Base-by-base conservation (phyloP, 176 grass and related monocot species). In the Olyra latifolia region DNA sequence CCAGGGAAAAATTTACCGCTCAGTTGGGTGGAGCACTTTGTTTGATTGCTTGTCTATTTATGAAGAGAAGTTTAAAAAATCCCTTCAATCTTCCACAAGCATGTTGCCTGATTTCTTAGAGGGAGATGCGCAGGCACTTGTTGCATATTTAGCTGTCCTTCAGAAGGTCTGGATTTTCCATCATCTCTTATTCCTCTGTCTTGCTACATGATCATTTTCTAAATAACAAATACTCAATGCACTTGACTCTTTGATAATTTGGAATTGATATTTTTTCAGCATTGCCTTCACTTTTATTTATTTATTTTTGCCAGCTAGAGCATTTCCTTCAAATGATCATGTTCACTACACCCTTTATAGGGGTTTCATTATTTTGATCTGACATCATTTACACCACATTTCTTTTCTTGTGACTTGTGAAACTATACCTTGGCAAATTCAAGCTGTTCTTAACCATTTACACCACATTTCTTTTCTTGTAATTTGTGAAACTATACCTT, bases 1-100 rank as follows among this genome's bases (percentile, higher is more conserved):
- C 65, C 92, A 98, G 70, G 90, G 95, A 77, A 94, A 94, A 91
- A 57, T 81, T 56, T 98, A 91, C 66, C 84, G 95, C 47, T 94
- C 92, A 71, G 83, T 98, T 72, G 95, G 92, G 35, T 98, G 95
- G 95, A 98, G 71, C 71, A 98, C 92, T 71, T 88, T 98, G 35
- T 98, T 98, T 81, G 95, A 94, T 79, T 94, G 95, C 85, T 90
- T 98, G 74, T 92, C 92, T 80, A 92, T 98, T 68, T 98, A 98
- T 13, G 95, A 98, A 56, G 88, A 91, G 40, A 94, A 90, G 83
- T 98, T 98, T 66, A 98, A 94, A 76, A 84, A 98, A 74, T 80
- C 90, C 58, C 75, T 94, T 85, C 92, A 98, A 87, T 86, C 92
- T 73, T 89, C 95, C 85, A 77, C 83, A 82, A 88, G 84, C 83